Evolutionary conservation across 2,329 filamentous ascomycete species (phyloP), one percentile per base, ranked within the genome.

Genomic region (Fusarium buharicum): DNA sequence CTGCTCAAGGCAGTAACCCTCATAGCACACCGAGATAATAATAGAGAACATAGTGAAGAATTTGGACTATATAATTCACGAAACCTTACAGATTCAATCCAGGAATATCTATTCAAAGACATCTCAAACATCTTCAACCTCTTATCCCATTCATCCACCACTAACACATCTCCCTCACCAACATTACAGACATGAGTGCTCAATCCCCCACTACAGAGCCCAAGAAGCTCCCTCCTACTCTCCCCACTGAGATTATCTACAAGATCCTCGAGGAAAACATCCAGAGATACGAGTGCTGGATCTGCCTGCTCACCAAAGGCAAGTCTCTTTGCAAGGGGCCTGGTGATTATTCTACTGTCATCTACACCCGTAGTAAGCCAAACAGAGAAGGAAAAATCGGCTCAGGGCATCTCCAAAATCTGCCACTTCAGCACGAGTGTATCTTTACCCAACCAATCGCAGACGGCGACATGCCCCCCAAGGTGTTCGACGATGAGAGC

Each of bases 351-450:
- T 38, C 45, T 6, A 57, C 50, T n/a, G 27, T 56, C 37, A 47
- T 64, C 39, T 64, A 53, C 18, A 64, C 55, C 16, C 48, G 58
- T n/a, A 47, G 53, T 8, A 7, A 47, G 9, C 22, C 10, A 2
- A 34, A 49, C 20, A 18, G 18, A 12, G 20, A 53, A 8, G 47
- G 44, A 2, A 8, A 12, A 3, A 20, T 48, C n/a, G 24, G 44
- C n/a, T 24, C 37, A n/a, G 58, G 59, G 4, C 37, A 27, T 7
- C 44, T 62, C 12, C 33, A 54, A n/a, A 28, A 18, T 7, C 12
- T 50, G 3, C 27, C 59, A 9, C 13, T 52, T 3, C 34, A 54
- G 14, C 51, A 60, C 38, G 33, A 58, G 10, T 64, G 55, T 13
- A 36, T 64, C 6, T 37, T 46, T 18, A 13, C 33, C 8, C 27